Conservation (phyloP, 345 rosid genomes). For the Orychophragmus violaceus region DNA sequence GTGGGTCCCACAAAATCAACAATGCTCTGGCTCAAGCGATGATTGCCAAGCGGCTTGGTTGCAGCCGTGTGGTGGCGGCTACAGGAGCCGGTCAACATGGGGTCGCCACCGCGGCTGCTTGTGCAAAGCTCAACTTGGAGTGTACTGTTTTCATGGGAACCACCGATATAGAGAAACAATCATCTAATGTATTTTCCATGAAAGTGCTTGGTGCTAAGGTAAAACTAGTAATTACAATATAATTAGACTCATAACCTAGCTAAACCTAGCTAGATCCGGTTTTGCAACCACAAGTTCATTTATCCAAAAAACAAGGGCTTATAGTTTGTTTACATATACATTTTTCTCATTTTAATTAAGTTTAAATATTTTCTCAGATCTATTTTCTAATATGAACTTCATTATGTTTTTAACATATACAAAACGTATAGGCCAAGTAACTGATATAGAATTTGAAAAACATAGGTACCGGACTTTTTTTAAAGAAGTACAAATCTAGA, state of each 20-base stretch:
- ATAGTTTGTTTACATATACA: too few species aligned
- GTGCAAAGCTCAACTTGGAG: conserved; percentile 59
- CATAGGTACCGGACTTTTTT: too few species aligned
- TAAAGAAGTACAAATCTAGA: neutral
- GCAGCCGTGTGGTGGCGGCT: conserved; percentile 48
- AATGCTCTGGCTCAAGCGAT: conserved; percentile 85
- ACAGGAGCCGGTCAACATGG: conserved; percentile 94
- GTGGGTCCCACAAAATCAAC: conserved; percentile 79
- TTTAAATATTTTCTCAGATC: neutral
- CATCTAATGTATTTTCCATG: conserved; percentile 56
- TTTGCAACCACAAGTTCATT: neutral
- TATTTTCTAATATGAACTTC: neutral
- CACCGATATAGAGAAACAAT: conserved; percentile 55
- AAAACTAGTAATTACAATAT: neutral
- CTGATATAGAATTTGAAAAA: too few species aligned
- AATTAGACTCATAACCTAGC: neutral
- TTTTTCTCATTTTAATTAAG: neutral
- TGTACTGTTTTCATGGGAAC: conserved; percentile 74
- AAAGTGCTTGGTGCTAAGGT: conserved; percentile 61
- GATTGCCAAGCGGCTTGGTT: conserved; percentile 75
- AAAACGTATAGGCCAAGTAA: neutral
- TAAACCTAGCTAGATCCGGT: too few species aligned
- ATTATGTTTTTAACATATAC: neutral
- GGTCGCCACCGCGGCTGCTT: conserved; percentile 81
- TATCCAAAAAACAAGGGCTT: neutral